phyloP scores from a whole-genome alignment of 176 grass and related monocot species.

The Triticum urartu region DNA sequence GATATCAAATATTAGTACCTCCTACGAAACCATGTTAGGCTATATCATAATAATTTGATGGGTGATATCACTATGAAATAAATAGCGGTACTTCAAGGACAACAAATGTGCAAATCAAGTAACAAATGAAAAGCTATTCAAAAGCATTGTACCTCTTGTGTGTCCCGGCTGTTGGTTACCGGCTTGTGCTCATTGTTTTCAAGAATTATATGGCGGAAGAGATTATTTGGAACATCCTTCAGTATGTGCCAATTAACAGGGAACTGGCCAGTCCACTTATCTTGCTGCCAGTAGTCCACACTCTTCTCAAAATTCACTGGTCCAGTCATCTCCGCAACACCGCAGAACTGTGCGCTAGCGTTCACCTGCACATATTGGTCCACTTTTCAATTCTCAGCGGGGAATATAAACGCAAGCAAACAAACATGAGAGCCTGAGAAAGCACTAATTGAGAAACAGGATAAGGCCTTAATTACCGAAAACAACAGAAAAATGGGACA shows the following conservation, averaged over 20 bases:
- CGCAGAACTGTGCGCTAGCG: constrained; percentile 79
- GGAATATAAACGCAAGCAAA: background rate
- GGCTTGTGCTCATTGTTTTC: constrained; percentile 81
- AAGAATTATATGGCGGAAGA: constrained; percentile 79
- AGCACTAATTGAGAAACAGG: constrained; percentile 12
- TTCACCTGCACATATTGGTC: constrained; percentile 54
- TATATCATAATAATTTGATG: background rate
- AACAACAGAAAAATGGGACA: constrained; percentile 84
- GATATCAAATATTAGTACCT: background rate
- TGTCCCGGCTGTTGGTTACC: constrained; percentile 77
- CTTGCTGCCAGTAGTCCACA: constrained; percentile 83
- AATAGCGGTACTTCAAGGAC: background rate
- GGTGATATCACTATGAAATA: background rate
- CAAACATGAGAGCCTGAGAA: background rate
- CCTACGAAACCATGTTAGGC: background rate
- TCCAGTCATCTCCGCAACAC: constrained; percentile 81
- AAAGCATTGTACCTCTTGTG: constrained; percentile 53
- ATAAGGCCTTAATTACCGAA: constrained; percentile 60
- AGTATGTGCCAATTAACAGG: constrained; percentile 79
- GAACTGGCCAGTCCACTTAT: constrained; percentile 79
- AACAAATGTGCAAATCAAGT: constrained; percentile 13
- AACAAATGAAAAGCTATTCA: background rate
- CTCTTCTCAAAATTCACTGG: constrained; percentile 77
- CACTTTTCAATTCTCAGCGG: background rate
- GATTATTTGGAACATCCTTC: constrained; percentile 82